Evolutionary conservation across 2,329 filamentous ascomycete species (phyloP), one percentile per base, ranked within the genome.

Genomic region (Cordyceps javanica): DNA sequence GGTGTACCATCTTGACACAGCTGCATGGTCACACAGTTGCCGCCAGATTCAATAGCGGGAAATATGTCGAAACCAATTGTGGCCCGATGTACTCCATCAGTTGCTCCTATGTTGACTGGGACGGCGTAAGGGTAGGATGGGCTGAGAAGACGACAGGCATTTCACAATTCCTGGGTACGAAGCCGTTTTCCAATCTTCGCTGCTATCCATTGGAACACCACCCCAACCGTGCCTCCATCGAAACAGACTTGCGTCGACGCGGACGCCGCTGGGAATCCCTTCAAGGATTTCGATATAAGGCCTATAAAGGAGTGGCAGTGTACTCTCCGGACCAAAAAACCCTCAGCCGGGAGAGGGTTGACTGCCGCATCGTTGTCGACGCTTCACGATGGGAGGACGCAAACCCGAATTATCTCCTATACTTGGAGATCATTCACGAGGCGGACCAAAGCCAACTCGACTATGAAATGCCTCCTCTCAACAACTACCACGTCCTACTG

Each of bases 371-470:
- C 61, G 96, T 96, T 90, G 78, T 96, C 26, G 92, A 96, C 66
- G 85, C 90, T 0, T 85, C 84, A 3, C 89, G 89, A 42, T 91
- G 95, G 73, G 83, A 90, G 10, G 83, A 90, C 32, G 89, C 92
- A 69, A 90, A 94, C 63, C 89, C 91, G 1, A 96, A 96, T 67
- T 96, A 96, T 63, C 82, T 82, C 0, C 83, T 93, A 63, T 90
- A 38, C 52, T 82, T 88, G 0, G 87, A 89, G 63, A 87, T 91
- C 59, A 79, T 83, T 25, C 83, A 85, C 1, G 79, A 78, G 25
- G 78, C 79, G 3, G 73, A 72, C 25, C 76, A 76, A 9, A 71
- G 72, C 10, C 69, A 69, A 2, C 69, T 70, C 28, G 70, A 62
- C 34, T 74, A 69, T 38, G 71, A 69, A 16, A 36, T 50, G 38